Evolutionary conservation across 805 yeast genomes (phyloP), one percentile per base, ranked within the genome.

Genomic region (Suhomyces kilbournensis): DNA sequence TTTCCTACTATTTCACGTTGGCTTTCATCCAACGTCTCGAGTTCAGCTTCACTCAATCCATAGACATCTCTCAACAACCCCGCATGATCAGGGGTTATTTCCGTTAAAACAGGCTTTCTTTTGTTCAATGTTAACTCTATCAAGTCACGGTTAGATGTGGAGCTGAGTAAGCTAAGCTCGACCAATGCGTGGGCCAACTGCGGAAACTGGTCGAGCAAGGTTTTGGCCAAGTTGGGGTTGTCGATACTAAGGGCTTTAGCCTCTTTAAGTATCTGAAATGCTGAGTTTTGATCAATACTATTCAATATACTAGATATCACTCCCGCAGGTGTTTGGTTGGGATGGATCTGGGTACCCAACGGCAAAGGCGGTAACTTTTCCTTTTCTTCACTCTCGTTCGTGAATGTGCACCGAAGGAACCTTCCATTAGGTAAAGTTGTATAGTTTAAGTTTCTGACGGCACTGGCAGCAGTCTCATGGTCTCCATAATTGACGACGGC

Each of bases 401-500:
- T 80, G 63, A 84, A 87, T 32, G 90, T 87, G 61, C 97, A 94
- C 56, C 86, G 82, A 47, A 93, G 68, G 39, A 72, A 77, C 56
- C 97, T 72, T 1, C 96, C 96, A 51, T 90, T 81, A 42, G 80
- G 78, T 15, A 70, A 61, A 3, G 65, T 54, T 69, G 85, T 86
- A 57, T 89, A 87, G 67, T 89, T 88, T 56, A 93, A 72, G 70
- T 93, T 93, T 56, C 97, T 75, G 25, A 91, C 96, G 0, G 98
- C 97, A 17, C 93, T 84, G 1, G 89, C 83, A 4, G 97, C 97
- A 0, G 97, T 88, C 60, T 89, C 96, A 10, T 81, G 73, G 66
- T 93, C 96, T 47, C 78, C 80, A 66, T 88, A 93, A 60, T 88
- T 92, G 15, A 93, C 86, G 61, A 88, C 89, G 4, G 96, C 96